phyloP scores from a whole-genome alignment of 2,329 filamentous ascomycete species.

The Sordariomycetes sp. region DNA sequence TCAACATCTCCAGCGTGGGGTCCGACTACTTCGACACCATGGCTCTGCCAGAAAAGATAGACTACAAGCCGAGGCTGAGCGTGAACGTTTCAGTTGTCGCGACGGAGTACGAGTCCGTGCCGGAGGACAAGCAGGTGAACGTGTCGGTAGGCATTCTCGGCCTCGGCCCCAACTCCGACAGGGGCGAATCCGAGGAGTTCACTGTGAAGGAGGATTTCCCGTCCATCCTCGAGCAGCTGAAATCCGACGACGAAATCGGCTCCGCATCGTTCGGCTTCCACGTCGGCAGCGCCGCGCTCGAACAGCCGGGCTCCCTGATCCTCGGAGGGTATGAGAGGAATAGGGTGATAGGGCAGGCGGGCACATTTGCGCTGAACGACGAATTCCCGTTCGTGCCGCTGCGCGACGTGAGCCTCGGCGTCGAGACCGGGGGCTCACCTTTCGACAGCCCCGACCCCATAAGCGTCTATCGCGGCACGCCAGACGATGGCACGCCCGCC shows the following conservation, averaged over 20 bases:
- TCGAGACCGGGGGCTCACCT: constrained; percentile 26
- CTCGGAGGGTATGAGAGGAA: constrained; percentile 29
- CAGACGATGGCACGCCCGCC: constrained; percentile 9
- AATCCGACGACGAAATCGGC: constrained; percentile 12
- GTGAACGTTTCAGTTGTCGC: neutral
- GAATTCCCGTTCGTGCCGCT: constrained; percentile 13
- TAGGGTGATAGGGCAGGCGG: constrained; percentile 22
- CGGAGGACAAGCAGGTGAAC: constrained; percentile 17
- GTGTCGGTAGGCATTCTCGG: constrained; percentile 19
- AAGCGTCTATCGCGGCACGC: constrained; percentile 9
- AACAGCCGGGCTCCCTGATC: constrained; percentile 22
- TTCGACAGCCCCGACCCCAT: constrained; percentile 11
- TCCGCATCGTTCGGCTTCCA: constrained; percentile 31
- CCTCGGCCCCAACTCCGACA: constrained; percentile 19
- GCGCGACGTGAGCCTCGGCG: constrained; percentile 26
- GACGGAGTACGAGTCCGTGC: constrained; percentile 7
- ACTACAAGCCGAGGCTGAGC: constrained; percentile 9
- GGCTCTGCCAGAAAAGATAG: constrained; percentile 15
- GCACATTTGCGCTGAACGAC: constrained; percentile 8
- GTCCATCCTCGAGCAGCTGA: constrained; percentile 16
- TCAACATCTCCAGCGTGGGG: neutral
- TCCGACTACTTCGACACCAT: constrained; percentile 15
- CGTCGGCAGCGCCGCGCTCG: constrained; percentile 23
- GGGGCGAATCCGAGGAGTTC: neutral
- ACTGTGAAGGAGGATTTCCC: neutral